Conservation (phyloP, 768 basidiomycete species). For the Trametes cingulata region DNA sequence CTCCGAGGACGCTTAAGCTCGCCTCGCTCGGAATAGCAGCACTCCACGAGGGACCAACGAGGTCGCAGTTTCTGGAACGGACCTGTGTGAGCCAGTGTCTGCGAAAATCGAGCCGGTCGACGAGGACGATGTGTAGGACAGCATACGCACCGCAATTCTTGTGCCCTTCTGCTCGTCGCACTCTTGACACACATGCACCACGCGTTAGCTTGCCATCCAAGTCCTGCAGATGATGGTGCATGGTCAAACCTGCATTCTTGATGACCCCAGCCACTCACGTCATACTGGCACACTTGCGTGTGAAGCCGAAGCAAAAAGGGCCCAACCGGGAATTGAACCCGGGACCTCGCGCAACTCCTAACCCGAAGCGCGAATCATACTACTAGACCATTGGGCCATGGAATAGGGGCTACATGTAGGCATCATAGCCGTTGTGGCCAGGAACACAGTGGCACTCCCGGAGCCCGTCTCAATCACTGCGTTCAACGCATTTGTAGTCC, state of each 20-base stretch:
- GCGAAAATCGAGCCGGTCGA: neutral
- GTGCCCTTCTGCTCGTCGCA: neutral
- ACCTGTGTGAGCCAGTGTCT: neutral
- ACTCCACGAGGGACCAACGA: conserved; percentile 23
- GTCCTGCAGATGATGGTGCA: neutral
- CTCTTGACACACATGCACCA: too few relatives aligned
- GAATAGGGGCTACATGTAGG: neutral
- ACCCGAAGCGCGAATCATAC: conserved; percentile 39
- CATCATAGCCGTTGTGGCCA: too few relatives aligned
- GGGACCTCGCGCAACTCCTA: conserved; percentile 38
- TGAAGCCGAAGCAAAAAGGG: conserved; percentile 21
- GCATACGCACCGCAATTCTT: neutral
- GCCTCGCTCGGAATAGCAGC: conserved; percentile 2
- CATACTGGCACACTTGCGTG: too few relatives aligned
- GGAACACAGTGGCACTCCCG: too few relatives aligned
- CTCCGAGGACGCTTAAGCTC: neutral
- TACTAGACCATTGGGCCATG: conserved; percentile 36
- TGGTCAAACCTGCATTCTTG: neutral
- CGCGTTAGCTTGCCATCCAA: too few relatives aligned
- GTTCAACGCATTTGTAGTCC: too few relatives aligned
- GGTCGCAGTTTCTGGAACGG: conserved; percentile 6
- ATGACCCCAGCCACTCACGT: neutral
- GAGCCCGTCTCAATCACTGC: too few relatives aligned
- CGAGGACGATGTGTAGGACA: neutral
- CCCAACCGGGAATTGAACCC: conserved; percentile 45